Evolutionary conservation across 768 basidiomycete genomes (phyloP).

Genomic region (Naganishia antarctica): DNA sequence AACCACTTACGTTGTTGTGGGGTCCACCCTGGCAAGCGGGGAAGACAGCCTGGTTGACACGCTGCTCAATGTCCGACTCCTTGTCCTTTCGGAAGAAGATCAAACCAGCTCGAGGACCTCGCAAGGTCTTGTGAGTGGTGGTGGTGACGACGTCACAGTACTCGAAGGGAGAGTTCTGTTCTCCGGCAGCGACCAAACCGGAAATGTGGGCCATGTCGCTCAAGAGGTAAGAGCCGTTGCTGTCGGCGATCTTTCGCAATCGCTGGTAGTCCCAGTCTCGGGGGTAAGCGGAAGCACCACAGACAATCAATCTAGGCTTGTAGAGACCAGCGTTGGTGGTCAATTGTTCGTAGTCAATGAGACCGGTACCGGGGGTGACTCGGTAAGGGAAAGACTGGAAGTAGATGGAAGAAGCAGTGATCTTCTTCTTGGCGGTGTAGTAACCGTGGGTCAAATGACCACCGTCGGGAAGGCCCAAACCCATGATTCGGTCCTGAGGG

Average conservation of each 20-base stretch:
- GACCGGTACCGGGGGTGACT: slow-evolving; percentile 67
- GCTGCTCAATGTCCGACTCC: slow-evolving; percentile 86
- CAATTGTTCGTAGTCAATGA: slow-evolving; percentile 81
- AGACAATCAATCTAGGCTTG: slow-evolving; percentile 92
- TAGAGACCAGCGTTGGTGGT: slow-evolving; percentile 83
- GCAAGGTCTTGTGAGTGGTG: slow-evolving; percentile 98
- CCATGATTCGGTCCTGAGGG: slow-evolving; percentile 97
- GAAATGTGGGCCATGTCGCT: slow-evolving; percentile 97
- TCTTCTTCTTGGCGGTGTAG: slow-evolving; percentile 99
- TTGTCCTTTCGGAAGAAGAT: slow-evolving; percentile 97
- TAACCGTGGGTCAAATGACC: slow-evolving; percentile 97
- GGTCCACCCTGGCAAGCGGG: slow-evolving; percentile 99
- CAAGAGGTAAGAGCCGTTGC: slow-evolving; percentile 88
- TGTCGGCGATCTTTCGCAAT: slow-evolving; percentile 73
- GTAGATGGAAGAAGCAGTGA: slow-evolving; percentile 99
- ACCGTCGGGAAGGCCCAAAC: slow-evolving; percentile 94
- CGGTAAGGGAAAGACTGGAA: slow-evolving; percentile 97
- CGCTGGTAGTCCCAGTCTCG: slow-evolving; percentile 93
- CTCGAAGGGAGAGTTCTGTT: slow-evolving; percentile 85
- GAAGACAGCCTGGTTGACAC: slow-evolving; percentile 97
- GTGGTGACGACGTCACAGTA: slow-evolving; percentile 97
- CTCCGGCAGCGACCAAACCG: slow-evolving; percentile 86
- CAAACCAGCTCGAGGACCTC: slow-evolving; percentile 93
- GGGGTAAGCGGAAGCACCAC: slow-evolving; percentile 97
- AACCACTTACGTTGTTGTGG: slow-evolving; percentile 81